These are phyloP conservation scores for Mycena belliarum DNA, from an alignment of 768 basidiomycete genomes.

Conservation along the genomic window DNA sequence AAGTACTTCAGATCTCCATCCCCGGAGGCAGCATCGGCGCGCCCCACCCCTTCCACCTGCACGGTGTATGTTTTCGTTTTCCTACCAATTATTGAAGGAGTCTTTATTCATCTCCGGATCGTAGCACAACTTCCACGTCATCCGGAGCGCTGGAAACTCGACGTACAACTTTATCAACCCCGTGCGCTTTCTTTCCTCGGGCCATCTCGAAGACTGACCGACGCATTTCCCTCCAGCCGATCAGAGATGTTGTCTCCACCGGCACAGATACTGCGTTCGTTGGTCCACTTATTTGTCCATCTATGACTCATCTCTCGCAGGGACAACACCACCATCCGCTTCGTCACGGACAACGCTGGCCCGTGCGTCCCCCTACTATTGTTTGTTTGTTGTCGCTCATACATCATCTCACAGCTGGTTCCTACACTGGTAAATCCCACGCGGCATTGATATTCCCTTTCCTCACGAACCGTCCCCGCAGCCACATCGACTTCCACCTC, in stretches of 20 bases:
- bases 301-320: neutral
- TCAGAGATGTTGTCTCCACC: conserved; percentile 15
- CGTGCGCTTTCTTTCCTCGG: conserved; percentile 13
- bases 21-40: conserved; percentile 26
- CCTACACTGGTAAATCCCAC: conserved; percentile 14
- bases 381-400: too few relatives aligned
- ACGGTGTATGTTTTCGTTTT: conserved; percentile 6
- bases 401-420: too few relatives aligned
- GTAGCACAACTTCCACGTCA: conserved; percentile 35
- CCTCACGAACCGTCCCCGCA: neutral
- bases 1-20: conserved; percentile 28
- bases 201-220: neutral
- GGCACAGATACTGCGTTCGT: conserved; percentile 1
- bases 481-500: conserved; percentile 35
- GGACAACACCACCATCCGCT: conserved; percentile 41
- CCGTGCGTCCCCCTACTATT: too few relatives aligned
- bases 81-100: neutral
- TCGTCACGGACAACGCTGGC: conserved; percentile 45
- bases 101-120: neutral
- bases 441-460: conserved; percentile 5
- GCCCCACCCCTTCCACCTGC: conserved; percentile 20
- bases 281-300: neutral
- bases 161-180: conserved; percentile 42
- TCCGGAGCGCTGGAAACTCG: conserved; percentile 28
- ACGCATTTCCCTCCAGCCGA: neutral